Evolutionary conservation across 2,329 filamentous ascomycete genomes (phyloP).

Genomic region (Aspergillus ibericus): DNA sequence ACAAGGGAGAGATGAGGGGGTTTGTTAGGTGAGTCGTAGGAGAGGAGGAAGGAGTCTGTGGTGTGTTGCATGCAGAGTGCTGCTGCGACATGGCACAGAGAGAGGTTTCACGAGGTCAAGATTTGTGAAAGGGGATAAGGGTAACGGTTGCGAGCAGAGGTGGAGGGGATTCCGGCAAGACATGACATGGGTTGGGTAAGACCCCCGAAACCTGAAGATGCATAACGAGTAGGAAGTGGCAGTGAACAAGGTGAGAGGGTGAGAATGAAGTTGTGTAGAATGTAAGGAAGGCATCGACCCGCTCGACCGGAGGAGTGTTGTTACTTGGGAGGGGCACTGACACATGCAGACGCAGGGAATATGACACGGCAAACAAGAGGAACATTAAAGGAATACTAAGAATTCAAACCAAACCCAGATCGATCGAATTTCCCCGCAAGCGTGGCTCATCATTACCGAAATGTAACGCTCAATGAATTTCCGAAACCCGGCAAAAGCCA

Average conservation of each 20-base stretch:
- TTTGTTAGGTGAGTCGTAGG: background rate
- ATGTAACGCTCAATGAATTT: conserved; percentile 24
- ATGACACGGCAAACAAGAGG: conserved; percentile 17
- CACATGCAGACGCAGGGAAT: conserved; percentile 13
- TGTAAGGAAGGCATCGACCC: conserved; percentile 1
- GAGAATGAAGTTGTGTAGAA: background rate
- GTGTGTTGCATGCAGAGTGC: background rate
- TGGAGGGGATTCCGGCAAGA: background rate
- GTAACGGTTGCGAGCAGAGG: background rate
- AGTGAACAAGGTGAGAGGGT: background rate
- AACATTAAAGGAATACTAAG: conserved; percentile 23
- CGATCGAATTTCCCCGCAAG: conserved; percentile 18
- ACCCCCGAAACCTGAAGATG: background rate
- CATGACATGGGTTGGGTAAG: background rate
- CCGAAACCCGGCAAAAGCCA: conserved; percentile 18
- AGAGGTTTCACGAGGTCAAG: background rate
- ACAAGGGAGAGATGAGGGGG: background rate
- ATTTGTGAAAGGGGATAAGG: background rate
- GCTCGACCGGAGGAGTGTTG: conserved; percentile 6
- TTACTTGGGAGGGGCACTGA: conserved; percentile 17
- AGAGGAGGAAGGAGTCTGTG: background rate
- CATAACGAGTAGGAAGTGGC: background rate
- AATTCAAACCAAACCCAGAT: conserved; percentile 20
- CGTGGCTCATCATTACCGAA: conserved; percentile 26
- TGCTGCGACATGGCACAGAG: background rate